Conservation (phyloP, 2,329 filamentous ascomycete genomes). For the Claviceps lovelessii region DNA sequence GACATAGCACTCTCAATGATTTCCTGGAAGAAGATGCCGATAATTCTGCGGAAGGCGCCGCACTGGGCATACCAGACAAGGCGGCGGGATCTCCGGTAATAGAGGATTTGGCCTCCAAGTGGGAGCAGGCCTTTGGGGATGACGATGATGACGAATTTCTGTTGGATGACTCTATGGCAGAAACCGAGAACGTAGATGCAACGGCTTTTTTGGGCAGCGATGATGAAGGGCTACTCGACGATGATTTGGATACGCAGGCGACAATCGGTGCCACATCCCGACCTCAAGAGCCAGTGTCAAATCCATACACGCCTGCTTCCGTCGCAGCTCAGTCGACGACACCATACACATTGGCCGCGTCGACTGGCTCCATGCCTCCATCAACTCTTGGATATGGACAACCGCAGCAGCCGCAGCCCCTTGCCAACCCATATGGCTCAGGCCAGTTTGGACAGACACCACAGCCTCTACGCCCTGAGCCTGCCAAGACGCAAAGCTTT, state of each 20-base stretch:
- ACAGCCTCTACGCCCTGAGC: conserved; percentile 25
- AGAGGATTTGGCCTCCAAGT: conserved; percentile 63
- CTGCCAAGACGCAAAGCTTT: conserved; percentile 63
- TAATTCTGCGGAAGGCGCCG: conserved; percentile 8
- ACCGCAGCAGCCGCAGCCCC: conserved; percentile 12
- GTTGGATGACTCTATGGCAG: conserved; percentile 37
- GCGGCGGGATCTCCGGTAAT: conserved; percentile 18
- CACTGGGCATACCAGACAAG: neutral
- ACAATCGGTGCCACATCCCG: conserved; percentile 9
- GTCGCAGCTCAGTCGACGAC: conserved; percentile 8
- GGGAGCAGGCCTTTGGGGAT: conserved; percentile 68
- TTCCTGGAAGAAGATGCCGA: conserved; percentile 14
- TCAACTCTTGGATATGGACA: conserved; percentile 9
- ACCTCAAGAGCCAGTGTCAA: conserved; percentile 7
- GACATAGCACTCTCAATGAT: conserved; percentile 19
- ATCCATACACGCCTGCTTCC: conserved; percentile 15
- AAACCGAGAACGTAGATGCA: conserved; percentile 39
- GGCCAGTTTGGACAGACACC: conserved; percentile 24
- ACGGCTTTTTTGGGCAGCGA: conserved; percentile 64
- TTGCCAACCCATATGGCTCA: conserved; percentile 11
- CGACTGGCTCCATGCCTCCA: conserved; percentile 3
- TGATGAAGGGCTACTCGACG: conserved; percentile 62
- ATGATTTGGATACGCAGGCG: conserved; percentile 44
- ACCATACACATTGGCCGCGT: conserved; percentile 11
- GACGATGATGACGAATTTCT: conserved; percentile 57